Evolutionary conservation across 2,329 filamentous ascomycete genomes (phyloP).

Genomic region (Alternaria gaisen): DNA sequence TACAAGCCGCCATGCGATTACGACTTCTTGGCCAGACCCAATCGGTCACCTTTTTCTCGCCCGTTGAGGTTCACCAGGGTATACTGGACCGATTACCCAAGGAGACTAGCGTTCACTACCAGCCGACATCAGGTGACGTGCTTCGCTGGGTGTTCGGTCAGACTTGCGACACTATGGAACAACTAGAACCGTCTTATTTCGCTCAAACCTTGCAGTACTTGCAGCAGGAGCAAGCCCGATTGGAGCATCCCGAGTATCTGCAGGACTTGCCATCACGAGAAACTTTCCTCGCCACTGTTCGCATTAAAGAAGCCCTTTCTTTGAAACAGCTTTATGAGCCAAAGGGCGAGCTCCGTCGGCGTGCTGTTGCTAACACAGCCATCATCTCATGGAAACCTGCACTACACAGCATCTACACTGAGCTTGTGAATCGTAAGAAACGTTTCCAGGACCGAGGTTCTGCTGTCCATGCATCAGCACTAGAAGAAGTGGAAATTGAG

Average conservation of each 20-base stretch:
- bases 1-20: constrained; percentile 74
- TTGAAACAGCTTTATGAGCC: constrained; percentile 67
- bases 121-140: constrained; percentile 61
- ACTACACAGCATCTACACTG: constrained; percentile 43
- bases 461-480: constrained; percentile 58
- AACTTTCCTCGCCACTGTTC: constrained; percentile 57
- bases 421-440: constrained; percentile 49
- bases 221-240: constrained; percentile 60
- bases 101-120: not conserved
- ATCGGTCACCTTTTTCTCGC: constrained; percentile 62
- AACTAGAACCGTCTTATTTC: constrained; percentile 66
- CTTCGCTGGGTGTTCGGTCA: constrained; percentile 71
- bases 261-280: constrained; percentile 38
- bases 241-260: constrained; percentile 56
- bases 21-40: constrained; percentile 67
- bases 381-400: constrained; percentile 28
- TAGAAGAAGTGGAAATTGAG: constrained; percentile 69
- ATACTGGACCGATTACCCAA: constrained; percentile 56
- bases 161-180: constrained; percentile 67
- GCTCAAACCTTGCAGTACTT: constrained; percentile 71
- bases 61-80: constrained; percentile 69
- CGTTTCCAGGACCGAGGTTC: constrained; percentile 56
- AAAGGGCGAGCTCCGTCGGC: constrained; percentile 18
- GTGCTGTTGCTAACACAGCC: constrained; percentile 9
- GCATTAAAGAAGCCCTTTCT: constrained; percentile 64